phyloP scores from a whole-genome alignment of 495 filamentous ascomycete genomes.

The Aspergillus cristatus region DNA sequence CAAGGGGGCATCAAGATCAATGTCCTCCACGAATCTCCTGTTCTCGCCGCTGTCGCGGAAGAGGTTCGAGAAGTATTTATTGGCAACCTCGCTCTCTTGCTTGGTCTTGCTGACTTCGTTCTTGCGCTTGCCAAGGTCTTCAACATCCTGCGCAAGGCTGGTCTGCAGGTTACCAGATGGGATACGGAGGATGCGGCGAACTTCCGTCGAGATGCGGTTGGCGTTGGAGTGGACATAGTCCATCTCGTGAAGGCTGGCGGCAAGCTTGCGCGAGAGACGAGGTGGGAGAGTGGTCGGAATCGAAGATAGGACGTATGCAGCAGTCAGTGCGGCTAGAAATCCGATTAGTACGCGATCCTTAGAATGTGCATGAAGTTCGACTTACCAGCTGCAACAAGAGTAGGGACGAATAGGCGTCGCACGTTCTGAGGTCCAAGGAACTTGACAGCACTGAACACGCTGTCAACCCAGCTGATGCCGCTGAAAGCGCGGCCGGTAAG shows the following conservation, averaged over 20 bases:
- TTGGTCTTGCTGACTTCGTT: constrained; percentile 71
- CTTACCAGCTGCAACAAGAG: constrained; percentile 68
- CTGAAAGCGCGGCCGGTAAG: constrained; percentile 73
- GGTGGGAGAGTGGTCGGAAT: constrained; percentile 84
- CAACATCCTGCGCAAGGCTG: constrained; percentile 69
- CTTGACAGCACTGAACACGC: constrained; percentile 67
- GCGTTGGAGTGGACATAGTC: constrained; percentile 92
- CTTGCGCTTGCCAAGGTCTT: constrained; percentile 65
- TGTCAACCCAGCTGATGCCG: constrained; percentile 81
- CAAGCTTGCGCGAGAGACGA: constrained; percentile 78
- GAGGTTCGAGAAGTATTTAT: constrained; percentile 82
- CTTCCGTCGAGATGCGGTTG: constrained; percentile 68
- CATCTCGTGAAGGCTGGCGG: constrained; percentile 61
- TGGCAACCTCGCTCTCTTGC: constrained; percentile 64
- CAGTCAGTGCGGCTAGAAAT: constrained; percentile 54
- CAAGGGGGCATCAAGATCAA: constrained; percentile 66
- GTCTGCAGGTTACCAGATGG: constrained; percentile 75
- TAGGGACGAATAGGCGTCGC: constrained; percentile 71
- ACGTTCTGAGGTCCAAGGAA: constrained; percentile 78
- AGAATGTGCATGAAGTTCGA: constrained; percentile 7
- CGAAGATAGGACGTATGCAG: constrained; percentile 70
- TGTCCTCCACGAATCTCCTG: constrained; percentile 58
- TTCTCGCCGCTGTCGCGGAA: constrained; percentile 66
- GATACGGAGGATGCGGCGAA: constrained; percentile 75
- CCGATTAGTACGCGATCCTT: constrained; percentile 24